Base-by-base conservation (phyloP, 2,329 filamentous ascomycete genomes). In the Torrubiellomyces zombiae region DNA sequence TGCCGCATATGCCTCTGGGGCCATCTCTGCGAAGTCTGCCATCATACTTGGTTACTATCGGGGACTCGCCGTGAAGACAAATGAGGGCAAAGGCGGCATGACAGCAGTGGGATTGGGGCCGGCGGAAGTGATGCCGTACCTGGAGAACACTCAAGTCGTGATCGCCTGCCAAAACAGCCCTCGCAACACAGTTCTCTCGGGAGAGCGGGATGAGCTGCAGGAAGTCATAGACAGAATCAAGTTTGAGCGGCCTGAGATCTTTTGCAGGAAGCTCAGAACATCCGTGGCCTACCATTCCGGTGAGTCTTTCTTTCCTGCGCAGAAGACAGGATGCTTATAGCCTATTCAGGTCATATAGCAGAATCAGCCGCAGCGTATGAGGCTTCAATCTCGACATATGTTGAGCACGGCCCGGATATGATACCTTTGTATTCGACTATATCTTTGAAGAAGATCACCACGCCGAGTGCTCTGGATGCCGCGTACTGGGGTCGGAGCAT, bases 1-100 rank as follows among this genome's bases (percentile, higher is more conserved):
- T 2, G 58, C 58, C 7, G 58, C 58, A 0, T 63, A 56, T 28
- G 47, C 56, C 1, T 39, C 51, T 0, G 55, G 58, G 3, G 44
- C 55, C 11, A 42, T 63, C 16, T 48, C 48, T 3, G 50, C 60
- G 15, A 47, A 60, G 16, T 44, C 52, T 6, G 51, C 51, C 1
- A 44, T 50, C 14, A 31, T 34, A 6, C 32, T 49, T 7, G 44
- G 51, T 1, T 55, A 48, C 30, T 45, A 46, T 26, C 43, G 54
- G 4, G 53, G 51, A 4, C 13, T 27, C 4, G 23, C 28, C 14
- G 27, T 24, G 3, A 30, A 28, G 9, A 9, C 20, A 21, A 22
- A 34, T n/a, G 18, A 24, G 2, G 21, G 19, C 12, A 25, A 23
- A 11, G 47, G 40, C 10, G 37, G 30, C 8, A 54, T 50, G 52